phyloP scores from a whole-genome alignment of 768 basidiomycete genomes.

The Panus rudis region DNA sequence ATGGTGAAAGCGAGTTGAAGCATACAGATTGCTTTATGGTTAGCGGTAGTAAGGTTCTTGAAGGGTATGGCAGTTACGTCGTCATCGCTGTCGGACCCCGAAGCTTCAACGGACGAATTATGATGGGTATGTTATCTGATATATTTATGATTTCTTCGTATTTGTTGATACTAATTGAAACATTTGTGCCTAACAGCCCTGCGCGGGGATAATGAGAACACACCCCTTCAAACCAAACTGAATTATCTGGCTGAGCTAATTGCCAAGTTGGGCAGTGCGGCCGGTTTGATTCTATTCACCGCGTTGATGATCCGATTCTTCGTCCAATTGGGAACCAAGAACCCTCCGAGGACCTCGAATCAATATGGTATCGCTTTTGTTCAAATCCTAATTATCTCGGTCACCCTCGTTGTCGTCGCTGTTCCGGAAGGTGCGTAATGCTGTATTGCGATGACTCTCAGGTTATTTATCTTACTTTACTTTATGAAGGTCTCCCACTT shows the following conservation, averaged over 20 bases:
- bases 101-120: constrained; percentile 94
- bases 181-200: too few relatives aligned
- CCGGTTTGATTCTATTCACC: constrained; percentile 74
- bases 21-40: constrained; percentile 89
- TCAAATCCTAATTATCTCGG: constrained; percentile 89
- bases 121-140: constrained; percentile 74
- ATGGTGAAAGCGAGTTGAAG: constrained; percentile 15
- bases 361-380: constrained; percentile 88
- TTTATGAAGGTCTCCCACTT: constrained; percentile 73
- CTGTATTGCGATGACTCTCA: not conserved
- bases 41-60: constrained; percentile 87
- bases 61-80: constrained; percentile 91
- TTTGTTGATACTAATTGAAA: not conserved
- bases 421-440: constrained; percentile 66
- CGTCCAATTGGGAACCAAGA: constrained; percentile 65
- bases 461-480: constrained; percentile 6
- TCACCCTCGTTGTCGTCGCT: constrained; percentile 85
- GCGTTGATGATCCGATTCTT: constrained; percentile 94
- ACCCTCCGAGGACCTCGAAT: constrained; percentile 61
- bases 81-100: constrained; percentile 88
- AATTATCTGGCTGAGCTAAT: constrained; percentile 93
- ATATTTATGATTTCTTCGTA: constrained; percentile 1
- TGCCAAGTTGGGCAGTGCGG: constrained; percentile 80
- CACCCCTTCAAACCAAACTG: constrained; percentile 90
- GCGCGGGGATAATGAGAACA: constrained; percentile 79